phyloP scores from a whole-genome alignment of 306 rosid genomes.

The Cicer cuneatum region DNA sequence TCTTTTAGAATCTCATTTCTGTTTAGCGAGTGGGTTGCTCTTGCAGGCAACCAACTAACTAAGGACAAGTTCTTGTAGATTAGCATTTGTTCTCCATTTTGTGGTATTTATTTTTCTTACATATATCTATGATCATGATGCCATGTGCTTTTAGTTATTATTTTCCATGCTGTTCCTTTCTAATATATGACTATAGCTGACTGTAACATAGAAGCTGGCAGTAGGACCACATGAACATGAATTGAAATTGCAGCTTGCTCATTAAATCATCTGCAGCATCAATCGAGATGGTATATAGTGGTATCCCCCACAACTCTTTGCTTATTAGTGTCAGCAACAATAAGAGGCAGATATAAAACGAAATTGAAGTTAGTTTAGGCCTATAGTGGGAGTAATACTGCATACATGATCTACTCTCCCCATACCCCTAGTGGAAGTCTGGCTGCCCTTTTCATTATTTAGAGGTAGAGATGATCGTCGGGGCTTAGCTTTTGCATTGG shows the following conservation, averaged over 20 bases:
- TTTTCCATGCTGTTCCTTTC: constrained; percentile 15
- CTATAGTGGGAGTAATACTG: neutral
- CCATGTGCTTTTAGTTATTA: constrained; percentile 12
- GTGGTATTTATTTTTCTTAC: constrained; percentile 28
- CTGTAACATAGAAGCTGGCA: neutral
- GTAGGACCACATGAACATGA: neutral
- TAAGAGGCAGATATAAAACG: neutral
- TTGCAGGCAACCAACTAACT: constrained; percentile 17
- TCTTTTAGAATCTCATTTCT: constrained; percentile 26
- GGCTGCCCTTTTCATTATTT: neutral
- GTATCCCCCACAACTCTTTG: constrained; percentile 21
- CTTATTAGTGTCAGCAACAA: constrained; percentile 4
- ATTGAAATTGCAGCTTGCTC: constrained; percentile 18
- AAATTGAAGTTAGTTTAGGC: constrained; percentile 14
- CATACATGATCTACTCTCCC: neutral
- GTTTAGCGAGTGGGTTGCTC: constrained; percentile 10
- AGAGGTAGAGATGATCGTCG: neutral
- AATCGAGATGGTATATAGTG: neutral
- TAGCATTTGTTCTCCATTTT: constrained; percentile 5
- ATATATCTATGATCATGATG: neutral
- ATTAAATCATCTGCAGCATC: neutral
- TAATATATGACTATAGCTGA: neutral
- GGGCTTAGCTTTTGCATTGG: neutral
- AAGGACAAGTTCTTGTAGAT: constrained; percentile 15
- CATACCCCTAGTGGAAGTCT: neutral